phyloP scores from a whole-genome alignment of 139 green algal species.

The Ettlia oleoabundans region DNA sequence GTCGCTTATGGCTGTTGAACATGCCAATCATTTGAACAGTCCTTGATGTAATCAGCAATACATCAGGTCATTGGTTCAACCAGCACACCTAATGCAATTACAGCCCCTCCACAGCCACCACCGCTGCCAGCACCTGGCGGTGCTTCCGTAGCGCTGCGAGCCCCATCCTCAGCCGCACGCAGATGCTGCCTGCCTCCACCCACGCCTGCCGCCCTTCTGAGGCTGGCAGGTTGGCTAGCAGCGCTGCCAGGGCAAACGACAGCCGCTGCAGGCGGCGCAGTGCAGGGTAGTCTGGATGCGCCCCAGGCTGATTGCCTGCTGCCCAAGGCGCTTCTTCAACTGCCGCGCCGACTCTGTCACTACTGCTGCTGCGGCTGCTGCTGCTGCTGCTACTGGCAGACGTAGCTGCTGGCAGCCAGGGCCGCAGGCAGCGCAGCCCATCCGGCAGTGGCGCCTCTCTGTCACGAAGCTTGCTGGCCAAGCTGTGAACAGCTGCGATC shows the following conservation, averaged over 20 bases:
- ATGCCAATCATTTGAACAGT: too few relatives aligned
- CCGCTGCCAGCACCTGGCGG: slow-evolving; percentile 39
- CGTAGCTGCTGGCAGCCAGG: not conserved
- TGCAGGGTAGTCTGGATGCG: slow-evolving; percentile 31
- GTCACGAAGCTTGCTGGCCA: slow-evolving; percentile 33
- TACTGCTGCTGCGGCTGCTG: not conserved
- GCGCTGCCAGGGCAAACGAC: not conserved
- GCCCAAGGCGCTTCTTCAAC: not conserved
- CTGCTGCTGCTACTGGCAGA: slow-evolving; percentile 3
- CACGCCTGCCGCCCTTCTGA: slow-evolving; percentile 43
- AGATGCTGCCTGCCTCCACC: slow-evolving; percentile 44
- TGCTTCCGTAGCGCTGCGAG: slow-evolving; percentile 45
- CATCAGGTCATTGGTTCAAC: not conserved
- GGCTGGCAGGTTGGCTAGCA: slow-evolving; percentile 13
- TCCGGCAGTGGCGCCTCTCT: slow-evolving; percentile 33
- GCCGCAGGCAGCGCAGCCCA: slow-evolving; percentile 56
- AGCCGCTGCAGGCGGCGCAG: slow-evolving; percentile 36
- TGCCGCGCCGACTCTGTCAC: not conserved
- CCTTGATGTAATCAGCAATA: too few relatives aligned
- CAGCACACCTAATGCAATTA: too few relatives aligned
- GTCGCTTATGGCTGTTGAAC: too few relatives aligned
- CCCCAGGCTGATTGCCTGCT: not conserved
- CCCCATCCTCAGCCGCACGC: slow-evolving; percentile 37
- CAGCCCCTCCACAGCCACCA: slow-evolving; percentile 30
- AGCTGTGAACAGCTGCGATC: slow-evolving; percentile 45